Percentiles rank a stretch among this genome's conserved stretches.
Conservation (phyloP, 208 protist species). For the Trypanosoma lewisi region DNA sequence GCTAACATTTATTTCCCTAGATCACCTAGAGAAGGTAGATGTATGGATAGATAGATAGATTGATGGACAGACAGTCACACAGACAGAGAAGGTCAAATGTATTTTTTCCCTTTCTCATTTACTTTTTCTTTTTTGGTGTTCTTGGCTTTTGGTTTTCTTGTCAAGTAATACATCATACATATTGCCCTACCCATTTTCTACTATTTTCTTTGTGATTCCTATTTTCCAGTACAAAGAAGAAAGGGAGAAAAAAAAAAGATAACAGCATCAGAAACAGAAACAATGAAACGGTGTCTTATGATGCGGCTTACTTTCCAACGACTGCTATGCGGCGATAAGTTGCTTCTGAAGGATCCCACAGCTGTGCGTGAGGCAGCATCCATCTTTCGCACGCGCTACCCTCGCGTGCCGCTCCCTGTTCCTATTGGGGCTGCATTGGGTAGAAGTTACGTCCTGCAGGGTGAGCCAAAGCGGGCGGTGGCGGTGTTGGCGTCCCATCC, state of each 20-base stretch:
- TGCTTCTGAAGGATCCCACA: conserved; percentile 9
- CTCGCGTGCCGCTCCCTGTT: conserved; percentile 45
- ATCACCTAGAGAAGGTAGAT: background rate
- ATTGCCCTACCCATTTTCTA: too few species aligned
- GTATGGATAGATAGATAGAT: conserved; percentile 11
- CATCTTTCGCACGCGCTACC: conserved; percentile 26
- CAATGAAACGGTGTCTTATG: conserved; percentile 23
- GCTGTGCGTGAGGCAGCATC: conserved; percentile 13
- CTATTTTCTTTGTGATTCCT: background rate
- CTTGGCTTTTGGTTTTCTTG: too few species aligned
- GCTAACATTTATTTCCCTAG: background rate
- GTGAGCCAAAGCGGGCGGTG: conserved; percentile 34
- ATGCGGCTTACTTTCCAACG: conserved; percentile 57
- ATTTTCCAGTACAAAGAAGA: background rate
- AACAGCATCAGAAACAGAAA: background rate
- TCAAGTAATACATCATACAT: too few species aligned
- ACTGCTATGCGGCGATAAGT: conserved; percentile 44
- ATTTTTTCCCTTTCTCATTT: too few species aligned
- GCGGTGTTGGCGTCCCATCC: conserved; percentile 47
- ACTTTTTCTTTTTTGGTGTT: background rate
- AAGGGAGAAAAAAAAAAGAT: conserved; percentile 9
- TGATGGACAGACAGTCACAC: background rate
- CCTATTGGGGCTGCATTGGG: conserved; percentile 44
- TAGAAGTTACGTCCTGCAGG: conserved; percentile 25
- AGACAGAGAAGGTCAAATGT: conserved; percentile 1